Base-by-base conservation (phyloP, 441 rosid species). In the Jatropha multifida region DNA sequence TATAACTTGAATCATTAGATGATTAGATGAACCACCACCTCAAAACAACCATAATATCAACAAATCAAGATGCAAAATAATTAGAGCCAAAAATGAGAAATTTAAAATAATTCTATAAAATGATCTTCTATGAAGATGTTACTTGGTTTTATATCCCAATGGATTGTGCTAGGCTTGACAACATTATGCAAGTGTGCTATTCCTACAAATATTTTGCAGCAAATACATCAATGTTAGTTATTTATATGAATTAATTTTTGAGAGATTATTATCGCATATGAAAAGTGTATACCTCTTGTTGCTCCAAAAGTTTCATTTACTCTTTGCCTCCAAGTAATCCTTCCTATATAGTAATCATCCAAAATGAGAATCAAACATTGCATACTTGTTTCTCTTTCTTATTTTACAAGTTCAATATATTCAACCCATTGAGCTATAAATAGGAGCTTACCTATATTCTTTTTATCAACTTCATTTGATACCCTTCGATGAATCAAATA, bases 71-170 rank as follows among this genome's bases (percentile, higher is more conserved):
- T 32, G 32, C 0, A 2, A 32, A 2, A 32, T 32, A 32, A 32
- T 32, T 32, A 32, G 32, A 1, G 32, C 32, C 32, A 32, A 32
- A 32, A 32, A 32, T 32, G 1, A 32, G 32, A 32, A 32, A 32
- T 32, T 32, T 32, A 32, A 23, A 32, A 32, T 32, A 32, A 32
- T 32, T 32, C 87, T 80, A 86, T 86, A 44, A 83, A 82, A 1
- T 81, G 83, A 4, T 86, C 86, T 73, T 90, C 91, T 41, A 90
- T 54, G n/a, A 90, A 69, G 63, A 87, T 87, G 78, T 88, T 87
- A 72, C 91, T 88, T 0, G 89, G 95, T 64, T 88, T 90, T 68
- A 89, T 80, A 68, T 90, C 92, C 0, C 92, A 77, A 80, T 86
- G 92, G 78, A 89, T 89, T 82, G 86, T 84, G 81, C 91, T 82